Conservation (phyloP, 768 basidiomycete species). For the Termitomyces titanicus region DNA sequence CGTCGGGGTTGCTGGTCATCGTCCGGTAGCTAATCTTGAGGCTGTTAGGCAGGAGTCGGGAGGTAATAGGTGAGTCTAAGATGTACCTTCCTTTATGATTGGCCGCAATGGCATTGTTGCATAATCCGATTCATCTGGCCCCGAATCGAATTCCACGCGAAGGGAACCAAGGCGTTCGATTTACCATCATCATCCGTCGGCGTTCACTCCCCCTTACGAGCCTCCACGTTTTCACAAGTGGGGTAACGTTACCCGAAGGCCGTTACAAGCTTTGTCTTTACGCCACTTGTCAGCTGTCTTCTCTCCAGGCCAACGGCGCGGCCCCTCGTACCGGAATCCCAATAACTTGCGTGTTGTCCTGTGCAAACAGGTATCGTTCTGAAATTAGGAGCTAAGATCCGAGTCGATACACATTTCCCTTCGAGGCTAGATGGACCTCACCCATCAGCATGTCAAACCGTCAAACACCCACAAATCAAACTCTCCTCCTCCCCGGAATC, state of each 20-base stretch:
- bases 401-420: constrained; percentile 8
- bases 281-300: constrained; percentile 42
- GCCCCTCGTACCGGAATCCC: constrained; percentile 17
- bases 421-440: constrained; percentile 12
- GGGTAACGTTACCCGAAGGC: constrained; percentile 40
- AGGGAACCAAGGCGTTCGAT: constrained; percentile 26
- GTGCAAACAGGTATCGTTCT: constrained; percentile 8
- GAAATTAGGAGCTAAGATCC: constrained; percentile 17
- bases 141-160: constrained; percentile 33
- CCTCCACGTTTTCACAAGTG: constrained; percentile 21
- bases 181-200: constrained; percentile 34
- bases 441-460: constrained; percentile 10
- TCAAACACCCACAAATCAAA: constrained; percentile 15
- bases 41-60: constrained; percentile 50
- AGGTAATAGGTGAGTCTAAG: constrained; percentile 37
- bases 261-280: constrained; percentile 36
- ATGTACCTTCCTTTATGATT: constrained; percentile 45
- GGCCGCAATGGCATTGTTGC: constrained; percentile 30
- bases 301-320: constrained; percentile 20
- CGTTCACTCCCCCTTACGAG: constrained; percentile 37
- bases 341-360: constrained; percentile 1
- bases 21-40: constrained; percentile 46
- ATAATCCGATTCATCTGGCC: constrained; percentile 36
- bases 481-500: constrained; percentile 12
- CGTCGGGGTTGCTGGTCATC: constrained; percentile 51